Conservation (phyloP, 1,139 yeast species). For the Lizanozyma gosingica region DNA sequence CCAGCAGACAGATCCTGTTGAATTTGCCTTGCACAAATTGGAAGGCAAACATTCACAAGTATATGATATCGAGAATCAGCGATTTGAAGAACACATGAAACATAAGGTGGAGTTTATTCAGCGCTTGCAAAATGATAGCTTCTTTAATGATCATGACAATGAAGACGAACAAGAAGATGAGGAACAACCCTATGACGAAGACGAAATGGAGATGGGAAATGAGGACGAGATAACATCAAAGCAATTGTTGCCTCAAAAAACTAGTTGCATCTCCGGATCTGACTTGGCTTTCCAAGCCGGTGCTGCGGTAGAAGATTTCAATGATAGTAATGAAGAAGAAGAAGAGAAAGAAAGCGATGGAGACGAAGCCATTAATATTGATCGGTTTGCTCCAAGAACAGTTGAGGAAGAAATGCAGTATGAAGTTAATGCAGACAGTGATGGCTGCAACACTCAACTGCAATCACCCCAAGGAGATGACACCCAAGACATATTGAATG, state of each 20-base stretch:
- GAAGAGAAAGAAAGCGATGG: neutral
- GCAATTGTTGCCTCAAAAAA: neutral
- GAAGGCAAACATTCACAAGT: conserved; percentile 50
- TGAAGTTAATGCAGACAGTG: neutral
- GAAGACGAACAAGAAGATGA: conserved; percentile 1
- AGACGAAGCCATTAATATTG: conserved; percentile 1
- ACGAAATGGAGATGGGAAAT: neutral
- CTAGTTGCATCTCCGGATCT: neutral
- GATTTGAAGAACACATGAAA: neutral
- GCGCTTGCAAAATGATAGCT: neutral
- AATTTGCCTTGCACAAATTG: conserved; percentile 62
- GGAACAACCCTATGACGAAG: conserved; percentile 1
- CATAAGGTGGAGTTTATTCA: neutral
- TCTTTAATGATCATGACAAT: neutral
- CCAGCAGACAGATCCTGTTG: conserved; percentile 54
- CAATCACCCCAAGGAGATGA: too few relatives aligned
- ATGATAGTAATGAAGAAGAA: conserved; percentile 1
- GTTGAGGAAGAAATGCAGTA: neutral
- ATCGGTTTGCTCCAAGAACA: neutral
- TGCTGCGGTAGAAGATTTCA: neutral
- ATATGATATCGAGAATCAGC: neutral
- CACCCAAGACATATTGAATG: conserved; percentile 31
- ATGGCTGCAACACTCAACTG: neutral
- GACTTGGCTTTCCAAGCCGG: neutral
- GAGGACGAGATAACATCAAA: too few relatives aligned